Evolutionary conservation across 306 rosid species (phyloP), one percentile per base, ranked within the genome.

Genomic region (Quercus agrifolia): DNA sequence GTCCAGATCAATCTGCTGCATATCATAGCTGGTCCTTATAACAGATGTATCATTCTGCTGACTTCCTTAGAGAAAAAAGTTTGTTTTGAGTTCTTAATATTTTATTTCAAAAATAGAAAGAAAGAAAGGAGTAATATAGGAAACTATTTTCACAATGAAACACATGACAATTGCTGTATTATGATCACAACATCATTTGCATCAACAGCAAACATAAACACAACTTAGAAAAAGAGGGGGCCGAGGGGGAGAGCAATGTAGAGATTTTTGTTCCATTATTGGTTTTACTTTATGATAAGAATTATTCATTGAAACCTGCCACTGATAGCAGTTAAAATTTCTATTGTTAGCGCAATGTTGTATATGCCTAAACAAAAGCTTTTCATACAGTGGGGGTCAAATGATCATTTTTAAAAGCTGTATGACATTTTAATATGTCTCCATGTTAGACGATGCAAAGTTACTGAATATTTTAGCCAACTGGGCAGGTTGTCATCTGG

Each of bases 401-500:
- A 12, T 49, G 10, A 49, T 49, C 17, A 49, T 49, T 64, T 30
- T 28, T 35, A 6, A 17, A 13, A 13, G 71, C 8, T 67, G 52
- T 67, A 7, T 33, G 38, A 33, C 28, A 8, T 35, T 67, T 67
- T 33, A 67, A 31, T 7, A 8, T 35, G 72, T n/a, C 51, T 35
- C 27, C 10, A 59, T 4, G 23, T 35, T 9, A 25, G 3, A 10
- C 71, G 1, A 21, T 67, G 52, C 17, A 33, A 35, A 8, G 21
- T 64, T 64, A 2, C 72, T 35, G 51, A 35, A 1, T 28, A 19
- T 38, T 6, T 35, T 17, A 18, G 52, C 72, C 13, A 31, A 17
- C 14, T 68, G 54, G 72, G 54, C 20, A 35, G 72, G 72, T 67
- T 68, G 71, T 68, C 72, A 68, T 35, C 72, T 68, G 52, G 17